Conservation (phyloP, 495 filamentous ascomycete genomes). For the Neurospora sp. region DNA sequence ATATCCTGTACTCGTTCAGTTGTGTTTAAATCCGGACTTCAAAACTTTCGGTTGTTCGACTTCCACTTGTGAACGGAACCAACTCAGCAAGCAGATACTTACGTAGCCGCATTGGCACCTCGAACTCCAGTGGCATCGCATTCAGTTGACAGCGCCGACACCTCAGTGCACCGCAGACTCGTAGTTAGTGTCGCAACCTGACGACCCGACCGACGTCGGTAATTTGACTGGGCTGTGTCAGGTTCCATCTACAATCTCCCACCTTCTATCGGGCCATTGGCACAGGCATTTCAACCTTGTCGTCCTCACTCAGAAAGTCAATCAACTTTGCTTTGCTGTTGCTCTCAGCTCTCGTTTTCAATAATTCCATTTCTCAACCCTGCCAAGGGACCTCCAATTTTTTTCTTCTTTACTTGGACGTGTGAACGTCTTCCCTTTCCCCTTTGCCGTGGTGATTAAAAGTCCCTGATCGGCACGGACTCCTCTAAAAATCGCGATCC, state of each 20-base stretch:
- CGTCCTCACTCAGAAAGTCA: background rate
- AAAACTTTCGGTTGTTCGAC: background rate
- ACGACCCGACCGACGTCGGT: slow-evolving; percentile 1
- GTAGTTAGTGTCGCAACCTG: background rate
- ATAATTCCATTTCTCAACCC: background rate
- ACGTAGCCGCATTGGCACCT: background rate
- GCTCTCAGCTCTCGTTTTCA: background rate
- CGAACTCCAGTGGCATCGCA: background rate
- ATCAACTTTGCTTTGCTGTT: slow-evolving; percentile 1
- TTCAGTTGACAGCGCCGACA: background rate
- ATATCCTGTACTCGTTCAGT: background rate
- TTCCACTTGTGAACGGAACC: background rate
- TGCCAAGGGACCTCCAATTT: background rate
- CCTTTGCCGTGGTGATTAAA: background rate
- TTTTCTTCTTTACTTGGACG: background rate
- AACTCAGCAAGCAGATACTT: background rate
- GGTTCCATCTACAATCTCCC: background rate
- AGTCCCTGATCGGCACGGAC: background rate
- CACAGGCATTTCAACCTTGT: background rate
- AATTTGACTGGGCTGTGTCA: slow-evolving; percentile 8
- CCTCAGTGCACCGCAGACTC: background rate
- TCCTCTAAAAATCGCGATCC: background rate
- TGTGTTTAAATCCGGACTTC: background rate
- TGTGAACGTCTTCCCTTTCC: background rate
- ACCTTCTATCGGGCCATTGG: background rate